phyloP scores from a whole-genome alignment of 1,284 basidiomycete species.

The Malassezia cuniculi region DNA sequence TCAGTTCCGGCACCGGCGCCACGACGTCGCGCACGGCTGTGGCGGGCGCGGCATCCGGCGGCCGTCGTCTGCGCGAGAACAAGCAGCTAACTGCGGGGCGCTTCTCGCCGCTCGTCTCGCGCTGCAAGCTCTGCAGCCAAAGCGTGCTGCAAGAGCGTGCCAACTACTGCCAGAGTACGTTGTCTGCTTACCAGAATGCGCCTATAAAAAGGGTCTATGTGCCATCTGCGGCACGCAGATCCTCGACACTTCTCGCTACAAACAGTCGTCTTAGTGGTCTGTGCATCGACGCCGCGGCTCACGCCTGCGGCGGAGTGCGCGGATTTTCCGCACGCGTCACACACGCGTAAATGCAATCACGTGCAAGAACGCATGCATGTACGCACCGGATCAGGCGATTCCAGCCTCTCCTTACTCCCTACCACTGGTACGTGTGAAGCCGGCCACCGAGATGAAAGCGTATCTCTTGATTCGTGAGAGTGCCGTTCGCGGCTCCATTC shows the following conservation, averaged over 20 bases:
- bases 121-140: constrained; percentile 27
- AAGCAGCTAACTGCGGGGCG: constrained; percentile 18
- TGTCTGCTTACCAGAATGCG: constrained; percentile 14
- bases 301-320: too few relatives aligned
- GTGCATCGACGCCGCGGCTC: not conserved
- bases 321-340: not conserved
- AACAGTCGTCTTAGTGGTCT: constrained; percentile 13
- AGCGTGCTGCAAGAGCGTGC: constrained; percentile 20
- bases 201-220: constrained; percentile 25
- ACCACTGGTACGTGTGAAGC: too few relatives aligned
- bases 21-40: not conserved
- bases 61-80: constrained; percentile 18
- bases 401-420: not conserved
- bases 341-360: not conserved
- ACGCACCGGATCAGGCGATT: not conserved
- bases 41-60: not conserved
- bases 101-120: constrained; percentile 17
- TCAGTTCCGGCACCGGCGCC: constrained; percentile 7
- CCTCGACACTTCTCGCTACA: constrained; percentile 19
- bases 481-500: constrained; percentile 14
- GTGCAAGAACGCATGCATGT: not conserved
- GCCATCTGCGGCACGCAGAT: constrained; percentile 28
- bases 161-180: constrained; percentile 22
- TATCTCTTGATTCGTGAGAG: constrained; percentile 10
- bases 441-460: constrained; percentile 4